Conservation (phyloP, 1,284 basidiomycete species). For the Apiotrichum gracile region DNA sequence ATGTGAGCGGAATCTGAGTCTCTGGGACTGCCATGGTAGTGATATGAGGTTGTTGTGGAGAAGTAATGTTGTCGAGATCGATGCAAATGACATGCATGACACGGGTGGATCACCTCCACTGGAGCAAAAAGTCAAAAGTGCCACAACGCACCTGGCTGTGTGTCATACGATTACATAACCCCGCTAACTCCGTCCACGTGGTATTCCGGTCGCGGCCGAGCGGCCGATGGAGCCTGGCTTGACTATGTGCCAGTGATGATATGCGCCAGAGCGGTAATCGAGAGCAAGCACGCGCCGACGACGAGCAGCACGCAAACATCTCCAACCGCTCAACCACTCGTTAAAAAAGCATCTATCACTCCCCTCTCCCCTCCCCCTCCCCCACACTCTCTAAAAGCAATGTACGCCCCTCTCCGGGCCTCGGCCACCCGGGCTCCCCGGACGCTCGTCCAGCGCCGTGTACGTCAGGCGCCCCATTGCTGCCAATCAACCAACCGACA, state of each 20-base stretch:
- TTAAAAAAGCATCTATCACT: no score
- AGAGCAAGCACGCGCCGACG: no score
- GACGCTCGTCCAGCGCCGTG: slow-evolving; percentile 29
- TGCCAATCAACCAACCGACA: neutral
- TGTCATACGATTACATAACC: neutral
- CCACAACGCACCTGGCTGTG: neutral
- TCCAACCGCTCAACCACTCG: no score
- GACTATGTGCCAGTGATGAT: no score
- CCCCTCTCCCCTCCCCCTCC: neutral
- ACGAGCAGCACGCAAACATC: no score
- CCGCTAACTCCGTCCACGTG: slow-evolving; percentile 5
- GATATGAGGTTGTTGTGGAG: neutral
- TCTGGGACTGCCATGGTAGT: slow-evolving; percentile 2
- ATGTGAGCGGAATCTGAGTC: slow-evolving; percentile 12
- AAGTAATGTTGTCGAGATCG: neutral
- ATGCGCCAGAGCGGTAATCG: no score
- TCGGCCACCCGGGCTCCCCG: slow-evolving; percentile 23
- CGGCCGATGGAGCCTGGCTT: no score
- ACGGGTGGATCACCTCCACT: slow-evolving; percentile 5
- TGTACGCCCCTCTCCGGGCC: slow-evolving; percentile 33
- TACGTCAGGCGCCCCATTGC: slow-evolving; percentile 17
- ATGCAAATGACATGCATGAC: no score
- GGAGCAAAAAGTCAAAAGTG: neutral
- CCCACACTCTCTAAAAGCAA: slow-evolving; percentile 7
- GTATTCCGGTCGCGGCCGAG: neutral